A percentile compares a stretch with the other conserved stretches of the same genome.
These are phyloP conservation scores for Caryopteris hybrid DNA, from an alignment of 305 asterid species.

Conservation along the genomic window DNA sequence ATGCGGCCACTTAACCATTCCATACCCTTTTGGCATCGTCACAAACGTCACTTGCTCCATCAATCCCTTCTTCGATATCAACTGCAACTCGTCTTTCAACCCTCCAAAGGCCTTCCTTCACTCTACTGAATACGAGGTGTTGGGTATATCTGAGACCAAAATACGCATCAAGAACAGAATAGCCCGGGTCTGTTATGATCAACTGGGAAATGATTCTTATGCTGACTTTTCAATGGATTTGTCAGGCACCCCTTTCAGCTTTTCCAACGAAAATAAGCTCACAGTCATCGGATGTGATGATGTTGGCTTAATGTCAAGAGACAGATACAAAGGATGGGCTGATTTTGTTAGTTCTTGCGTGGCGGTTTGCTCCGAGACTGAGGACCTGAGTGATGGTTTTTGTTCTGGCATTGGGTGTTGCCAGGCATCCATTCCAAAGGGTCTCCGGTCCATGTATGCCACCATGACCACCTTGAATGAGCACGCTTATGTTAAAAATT, in stretches of 20 bases:
- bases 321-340: not conserved
- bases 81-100: constrained; percentile 19
- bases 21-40: constrained; percentile 35
- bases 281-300: constrained; percentile 28
- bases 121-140: constrained; percentile 2
- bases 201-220: not conserved
- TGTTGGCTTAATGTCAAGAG: not conserved
- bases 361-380: constrained; percentile 25
- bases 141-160: constrained; percentile 18
- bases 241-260: constrained; percentile 18
- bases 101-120: constrained; percentile 36
- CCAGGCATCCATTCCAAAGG: constrained; percentile 34
- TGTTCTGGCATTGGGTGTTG: constrained; percentile 43
- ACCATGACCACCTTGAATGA: not conserved
- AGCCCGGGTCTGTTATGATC: not conserved
- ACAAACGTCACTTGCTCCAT: constrained; percentile 16
- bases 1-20: constrained; percentile 31
- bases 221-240: not conserved
- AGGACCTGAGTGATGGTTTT: constrained; percentile 16
- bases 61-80: constrained; percentile 20
- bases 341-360: constrained; percentile 19
- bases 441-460: constrained; percentile 12
- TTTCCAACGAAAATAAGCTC: constrained; percentile 27
- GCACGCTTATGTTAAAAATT: not conserved
- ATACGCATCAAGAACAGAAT: constrained; percentile 22